phyloP scores from a whole-genome alignment of 202 grass and related monocot genomes.

The Schoenoplectus tabernaemontani region DNA sequence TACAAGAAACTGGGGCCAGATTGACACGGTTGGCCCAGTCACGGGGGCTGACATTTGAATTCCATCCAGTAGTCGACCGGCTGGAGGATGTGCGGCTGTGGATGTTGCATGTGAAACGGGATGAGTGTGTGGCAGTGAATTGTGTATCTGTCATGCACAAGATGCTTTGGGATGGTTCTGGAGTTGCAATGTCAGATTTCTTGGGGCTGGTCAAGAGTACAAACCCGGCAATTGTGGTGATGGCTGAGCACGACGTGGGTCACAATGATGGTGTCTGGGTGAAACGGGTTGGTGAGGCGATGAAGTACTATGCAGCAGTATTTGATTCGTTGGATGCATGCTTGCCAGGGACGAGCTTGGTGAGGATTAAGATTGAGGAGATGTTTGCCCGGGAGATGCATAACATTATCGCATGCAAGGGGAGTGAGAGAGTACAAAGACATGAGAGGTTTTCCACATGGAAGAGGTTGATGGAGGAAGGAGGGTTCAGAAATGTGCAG shows the following conservation, averaged over 20 bases:
- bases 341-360: slow-evolving; percentile 25
- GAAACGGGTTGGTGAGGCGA: slow-evolving; percentile 38
- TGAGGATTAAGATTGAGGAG: slow-evolving; percentile 77
- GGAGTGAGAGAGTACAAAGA: slow-evolving; percentile 43
- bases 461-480: slow-evolving; percentile 57
- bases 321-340: slow-evolving; percentile 59
- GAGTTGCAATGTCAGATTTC: slow-evolving; percentile 46
- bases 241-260: slow-evolving; percentile 59
- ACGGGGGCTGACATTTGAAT: slow-evolving; percentile 61
- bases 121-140: slow-evolving; percentile 80
- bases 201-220: slow-evolving; percentile 58
- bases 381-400: slow-evolving; percentile 86
- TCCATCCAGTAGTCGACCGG: slow-evolving; percentile 81
- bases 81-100: slow-evolving; percentile 91
- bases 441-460: slow-evolving; percentile 67
- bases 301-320: slow-evolving; percentile 56
- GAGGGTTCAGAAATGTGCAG: slow-evolving; percentile 44
- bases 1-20: slow-evolving; percentile 53
- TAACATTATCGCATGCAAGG: slow-evolving; percentile 70
- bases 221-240: slow-evolving; percentile 44
- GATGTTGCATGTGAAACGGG: slow-evolving; percentile 94
- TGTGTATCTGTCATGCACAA: slow-evolving; percentile 59
- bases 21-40: slow-evolving; percentile 43
- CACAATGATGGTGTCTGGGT: slow-evolving; percentile 57
- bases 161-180: slow-evolving; percentile 48